Conservation (phyloP, 2,329 filamentous ascomycete species). For the Trichoderma sp. region DNA sequence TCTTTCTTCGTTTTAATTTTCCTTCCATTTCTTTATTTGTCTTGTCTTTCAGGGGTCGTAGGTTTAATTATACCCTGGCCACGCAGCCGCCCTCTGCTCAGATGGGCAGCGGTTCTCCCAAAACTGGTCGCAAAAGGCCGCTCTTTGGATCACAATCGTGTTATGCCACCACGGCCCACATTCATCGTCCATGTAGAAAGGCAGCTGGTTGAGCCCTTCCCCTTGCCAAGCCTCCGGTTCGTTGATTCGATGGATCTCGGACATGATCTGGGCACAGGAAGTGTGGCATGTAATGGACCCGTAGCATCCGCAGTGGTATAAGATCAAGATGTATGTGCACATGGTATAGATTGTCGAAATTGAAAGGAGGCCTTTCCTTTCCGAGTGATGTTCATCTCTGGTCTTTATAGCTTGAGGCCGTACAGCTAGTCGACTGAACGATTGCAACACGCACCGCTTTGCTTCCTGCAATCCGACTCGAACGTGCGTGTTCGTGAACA, state of each 20-base stretch:
- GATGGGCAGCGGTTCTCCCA: constrained; percentile 14
- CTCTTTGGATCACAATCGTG: not conserved
- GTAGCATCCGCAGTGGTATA: constrained; percentile 33
- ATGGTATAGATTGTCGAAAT: constrained; percentile 24
- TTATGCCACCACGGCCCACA: constrained; percentile 32
- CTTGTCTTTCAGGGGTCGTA: not conserved
- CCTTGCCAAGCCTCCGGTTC: constrained; percentile 29
- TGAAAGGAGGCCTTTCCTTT: not conserved
- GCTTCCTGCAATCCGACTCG: not conserved
- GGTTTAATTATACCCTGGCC: not conserved
- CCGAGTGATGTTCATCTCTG: not conserved
- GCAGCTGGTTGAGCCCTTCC: constrained; percentile 27
- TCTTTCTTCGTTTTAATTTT: not conserved
- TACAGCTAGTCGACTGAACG: not conserved
- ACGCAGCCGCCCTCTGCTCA: not conserved
- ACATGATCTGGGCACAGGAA: constrained; percentile 28
- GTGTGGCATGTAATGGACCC: constrained; percentile 29
- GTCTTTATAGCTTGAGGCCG: not conserved
- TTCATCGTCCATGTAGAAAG: constrained; percentile 29
- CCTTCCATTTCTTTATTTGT: not conserved
- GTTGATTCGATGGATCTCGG: constrained; percentile 34
- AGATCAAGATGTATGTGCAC: constrained; percentile 34
- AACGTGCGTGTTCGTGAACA: not conserved
- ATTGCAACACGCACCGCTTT: not conserved
- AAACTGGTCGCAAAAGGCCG: constrained; percentile 18